phyloP scores from a whole-genome alignment of 1,284 basidiomycete species.

The Rhodotorula sp. region DNA sequence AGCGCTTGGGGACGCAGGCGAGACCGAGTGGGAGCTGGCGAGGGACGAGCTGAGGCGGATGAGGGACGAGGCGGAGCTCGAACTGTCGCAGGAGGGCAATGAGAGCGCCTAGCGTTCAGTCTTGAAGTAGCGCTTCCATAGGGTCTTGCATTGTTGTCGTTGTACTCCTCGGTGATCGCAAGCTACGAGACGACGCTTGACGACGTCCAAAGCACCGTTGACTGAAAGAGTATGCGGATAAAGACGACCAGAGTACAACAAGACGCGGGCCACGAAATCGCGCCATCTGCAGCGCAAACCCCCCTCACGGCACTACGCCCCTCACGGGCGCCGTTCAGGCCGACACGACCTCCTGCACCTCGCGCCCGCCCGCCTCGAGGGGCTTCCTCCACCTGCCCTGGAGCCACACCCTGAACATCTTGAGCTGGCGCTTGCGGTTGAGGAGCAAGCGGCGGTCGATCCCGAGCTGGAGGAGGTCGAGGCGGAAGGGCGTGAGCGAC shows the following conservation, averaged over 20 bases:
- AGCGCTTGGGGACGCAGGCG: background rate
- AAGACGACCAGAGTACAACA: too few relatives aligned
- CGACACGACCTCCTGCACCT: background rate
- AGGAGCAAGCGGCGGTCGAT: slow-evolving; percentile 86
- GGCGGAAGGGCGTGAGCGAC: slow-evolving; percentile 48
- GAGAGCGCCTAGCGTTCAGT: background rate
- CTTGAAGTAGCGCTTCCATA: too few relatives aligned
- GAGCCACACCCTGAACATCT: slow-evolving; percentile 74
- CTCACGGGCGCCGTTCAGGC: too few relatives aligned
- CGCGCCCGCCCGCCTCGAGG: background rate
- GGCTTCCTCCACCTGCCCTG: slow-evolving; percentile 41
- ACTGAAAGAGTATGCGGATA: too few relatives aligned
- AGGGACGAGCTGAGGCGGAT: background rate
- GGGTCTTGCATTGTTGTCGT: too few relatives aligned
- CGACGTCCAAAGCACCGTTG: too few relatives aligned
- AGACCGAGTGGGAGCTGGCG: background rate
- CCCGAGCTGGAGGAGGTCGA: slow-evolving; percentile 72
- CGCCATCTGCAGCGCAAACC: too few relatives aligned
- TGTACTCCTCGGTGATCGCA: too few relatives aligned
- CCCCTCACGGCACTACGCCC: too few relatives aligned
- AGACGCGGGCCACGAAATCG: too few relatives aligned
- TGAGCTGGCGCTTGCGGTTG: slow-evolving; percentile 85
- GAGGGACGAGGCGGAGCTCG: background rate
- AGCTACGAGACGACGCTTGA: too few relatives aligned
- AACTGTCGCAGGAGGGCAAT: background rate